A percentile compares a stretch with the other conserved stretches of the same genome.
Evolutionary conservation across 2,329 filamentous ascomycete species (phyloP).

Genomic region (Colletotrichum limetticola): DNA sequence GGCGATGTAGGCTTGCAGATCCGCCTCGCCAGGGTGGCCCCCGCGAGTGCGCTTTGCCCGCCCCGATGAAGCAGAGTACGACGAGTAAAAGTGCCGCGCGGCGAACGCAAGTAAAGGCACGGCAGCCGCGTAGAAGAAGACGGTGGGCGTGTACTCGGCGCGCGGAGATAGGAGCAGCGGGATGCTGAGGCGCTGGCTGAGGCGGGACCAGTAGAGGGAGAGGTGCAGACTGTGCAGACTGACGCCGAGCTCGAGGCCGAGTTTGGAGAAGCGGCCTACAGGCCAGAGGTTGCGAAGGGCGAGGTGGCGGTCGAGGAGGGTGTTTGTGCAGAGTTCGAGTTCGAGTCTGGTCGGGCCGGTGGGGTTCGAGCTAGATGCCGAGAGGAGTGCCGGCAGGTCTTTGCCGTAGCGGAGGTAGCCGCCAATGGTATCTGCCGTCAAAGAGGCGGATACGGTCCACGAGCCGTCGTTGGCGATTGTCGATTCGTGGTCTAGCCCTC

Average conservation of each 20-base stretch:
- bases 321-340: slow-evolving; percentile 53
- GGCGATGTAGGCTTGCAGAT: slow-evolving; percentile 41
- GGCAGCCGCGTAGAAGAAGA: slow-evolving; percentile 52
- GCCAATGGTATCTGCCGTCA: slow-evolving; percentile 43
- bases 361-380: not conserved
- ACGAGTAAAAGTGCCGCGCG: slow-evolving; percentile 44
- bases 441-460: slow-evolving; percentile 53
- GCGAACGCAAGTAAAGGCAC: slow-evolving; percentile 54
- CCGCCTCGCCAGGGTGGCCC: not conserved
- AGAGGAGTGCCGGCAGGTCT: slow-evolving; percentile 43
- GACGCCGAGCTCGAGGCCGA: slow-evolving; percentile 57
- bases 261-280: slow-evolving; percentile 51
- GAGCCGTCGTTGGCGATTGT: slow-evolving; percentile 40
- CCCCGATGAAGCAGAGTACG: slow-evolving; percentile 28
- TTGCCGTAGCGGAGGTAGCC: slow-evolving; percentile 50
- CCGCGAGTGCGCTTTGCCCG: slow-evolving; percentile 2
- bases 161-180: slow-evolving; percentile 53
- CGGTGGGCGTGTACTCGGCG: slow-evolving; percentile 39
- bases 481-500: slow-evolving; percentile 49
- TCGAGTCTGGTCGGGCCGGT: slow-evolving; percentile 49
- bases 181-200: slow-evolving; percentile 55
- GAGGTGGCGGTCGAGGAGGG: slow-evolving; percentile 49
- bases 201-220: slow-evolving; percentile 59
- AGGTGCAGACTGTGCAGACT: slow-evolving; percentile 54
- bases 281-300: slow-evolving; percentile 56